Conservation (phyloP, 768 basidiomycete species). For the Myochromella boudieri region DNA sequence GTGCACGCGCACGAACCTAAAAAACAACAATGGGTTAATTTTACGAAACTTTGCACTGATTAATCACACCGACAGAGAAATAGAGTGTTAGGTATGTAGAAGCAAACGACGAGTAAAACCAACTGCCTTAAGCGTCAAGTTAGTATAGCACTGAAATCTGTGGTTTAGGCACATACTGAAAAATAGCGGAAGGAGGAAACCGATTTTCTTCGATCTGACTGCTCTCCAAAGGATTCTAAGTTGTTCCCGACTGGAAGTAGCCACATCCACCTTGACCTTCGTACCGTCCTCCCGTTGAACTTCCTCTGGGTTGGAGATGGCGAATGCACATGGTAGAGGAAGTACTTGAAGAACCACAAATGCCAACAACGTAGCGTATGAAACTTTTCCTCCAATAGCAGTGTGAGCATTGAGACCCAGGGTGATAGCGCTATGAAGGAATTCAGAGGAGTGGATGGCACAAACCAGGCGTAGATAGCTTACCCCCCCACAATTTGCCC, state of each 20-base stretch:
- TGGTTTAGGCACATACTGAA: conserved; percentile 12
- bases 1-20: conserved; percentile 19
- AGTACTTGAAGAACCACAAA: conserved; percentile 18
- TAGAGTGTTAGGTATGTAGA: conserved; percentile 21
- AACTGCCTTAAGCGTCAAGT: conserved; percentile 12
- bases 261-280: conserved; percentile 14
- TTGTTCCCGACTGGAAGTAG: conserved; percentile 15
- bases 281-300: conserved; percentile 20
- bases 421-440: conserved; percentile 3
- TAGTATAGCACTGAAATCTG: neutral
- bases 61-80: conserved; percentile 12
- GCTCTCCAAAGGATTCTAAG: conserved; percentile 11
- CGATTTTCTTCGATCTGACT: conserved; percentile 11
- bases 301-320: conserved; percentile 14
- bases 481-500: conserved; percentile 19
- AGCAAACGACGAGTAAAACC: conserved; percentile 21
- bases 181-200: conserved; percentile 13
- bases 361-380: conserved; percentile 13
- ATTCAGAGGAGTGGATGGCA: neutral
- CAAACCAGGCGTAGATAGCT: too few species aligned
- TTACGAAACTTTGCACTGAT: neutral
- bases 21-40: neutral
- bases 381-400: conserved; percentile 19
- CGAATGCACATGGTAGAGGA: conserved; percentile 10
- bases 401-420: conserved; percentile 18